Conservation (phyloP, 2,329 filamentous ascomycete genomes). For the Paraconiothyrium brasiliense region DNA sequence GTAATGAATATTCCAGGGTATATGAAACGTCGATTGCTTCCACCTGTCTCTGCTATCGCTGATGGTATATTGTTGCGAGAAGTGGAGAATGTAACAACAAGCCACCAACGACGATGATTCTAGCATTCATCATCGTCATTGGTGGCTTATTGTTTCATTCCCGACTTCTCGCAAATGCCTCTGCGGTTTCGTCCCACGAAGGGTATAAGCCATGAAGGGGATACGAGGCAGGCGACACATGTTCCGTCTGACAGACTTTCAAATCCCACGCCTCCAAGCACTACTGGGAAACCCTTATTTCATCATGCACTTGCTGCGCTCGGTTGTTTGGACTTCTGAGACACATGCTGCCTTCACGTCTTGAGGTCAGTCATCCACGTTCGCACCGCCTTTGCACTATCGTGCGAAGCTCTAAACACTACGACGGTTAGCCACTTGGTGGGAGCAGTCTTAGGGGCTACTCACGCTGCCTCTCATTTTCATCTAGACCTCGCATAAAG, state of each 20-base stretch:
- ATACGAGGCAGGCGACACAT: not conserved
- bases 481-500: constrained; percentile 87
- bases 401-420: constrained; percentile 61
- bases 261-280: not conserved
- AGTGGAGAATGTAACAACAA: no score
- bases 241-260: not conserved
- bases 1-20: no score
- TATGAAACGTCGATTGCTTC: not conserved
- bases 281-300: not conserved
- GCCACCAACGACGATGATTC: no score
- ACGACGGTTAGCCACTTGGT: constrained; percentile 15
- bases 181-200: no score
- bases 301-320: not conserved
- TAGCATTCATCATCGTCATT: no score
- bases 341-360: constrained; percentile 35
- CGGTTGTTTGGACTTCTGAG: not conserved
- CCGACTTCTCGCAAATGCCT: no score
- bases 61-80: no score
- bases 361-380: constrained; percentile 56
- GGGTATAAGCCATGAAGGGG: no score
- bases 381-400: constrained; percentile 57
- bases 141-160: no score
- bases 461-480: constrained; percentile 79
- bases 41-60: no score
- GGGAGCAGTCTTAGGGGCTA: constrained; percentile 16